Base-by-base conservation (phyloP, 139 green algal genomes). In the Chlorella sp. region DNA sequence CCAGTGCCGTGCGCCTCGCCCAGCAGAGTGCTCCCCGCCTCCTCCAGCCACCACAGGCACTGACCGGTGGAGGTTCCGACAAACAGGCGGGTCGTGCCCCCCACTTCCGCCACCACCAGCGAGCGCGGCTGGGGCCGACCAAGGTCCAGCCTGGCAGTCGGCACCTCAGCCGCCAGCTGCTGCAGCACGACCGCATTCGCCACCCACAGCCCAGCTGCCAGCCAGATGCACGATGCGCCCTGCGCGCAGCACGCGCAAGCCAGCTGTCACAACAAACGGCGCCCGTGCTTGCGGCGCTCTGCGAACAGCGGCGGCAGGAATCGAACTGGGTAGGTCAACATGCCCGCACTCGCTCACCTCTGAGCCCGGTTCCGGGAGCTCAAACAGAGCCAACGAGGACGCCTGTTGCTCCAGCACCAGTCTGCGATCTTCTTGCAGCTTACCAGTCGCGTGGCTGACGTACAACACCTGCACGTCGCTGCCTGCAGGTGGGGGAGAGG, bases 171-270 rank as follows among this genome's bases (percentile, higher is more conserved):
- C 0, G 59, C 63, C 72, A 78, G 61, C 46, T 61, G 72, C 72
- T 78, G 72, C 60, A 78, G 46, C 43, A 78, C 51, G 25, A 78
- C 60, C 36, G 51, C 19, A 35, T 77, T 77, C 60, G 5, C 53
- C 23, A 70, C 11, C 72, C 72, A 77, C 43, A 70, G 72, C 1
- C 72, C 72, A 1, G 12, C 31, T 4, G 72, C 72, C 33, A 77
- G 40, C 42, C 58, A 71, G 60, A 77, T 5, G 45, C 60, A 23
- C 60, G 35, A 35, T 67, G 60, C 31, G 53, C 25, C 27, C 27
- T 27, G 8, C 15, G 2, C 12, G 53, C 53, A n/a, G 53, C 51
- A 59, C 51, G 14, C 6, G 21, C 51, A 59, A 23, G 51, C n/a
- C n/a, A n/a, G n/a, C n/a, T n/a, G n/a, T n/a, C n/a, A n/a, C n/a